phyloP scores from a whole-genome alignment of 2,329 filamentous ascomycete species.

The Fonsecaea erecta region DNA sequence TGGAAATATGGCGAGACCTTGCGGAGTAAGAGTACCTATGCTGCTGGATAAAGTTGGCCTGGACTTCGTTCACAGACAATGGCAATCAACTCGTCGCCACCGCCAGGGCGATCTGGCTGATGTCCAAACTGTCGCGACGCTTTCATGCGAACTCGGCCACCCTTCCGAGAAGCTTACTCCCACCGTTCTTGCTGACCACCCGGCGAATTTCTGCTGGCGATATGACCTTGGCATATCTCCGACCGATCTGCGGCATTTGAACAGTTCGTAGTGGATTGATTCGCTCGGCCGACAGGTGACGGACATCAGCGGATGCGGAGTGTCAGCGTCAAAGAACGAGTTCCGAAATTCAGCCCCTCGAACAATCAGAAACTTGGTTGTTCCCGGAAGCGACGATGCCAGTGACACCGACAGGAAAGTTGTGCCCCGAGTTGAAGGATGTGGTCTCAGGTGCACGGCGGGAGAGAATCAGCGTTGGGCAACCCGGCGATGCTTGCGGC shows the following conservation, averaged over 20 bases:
- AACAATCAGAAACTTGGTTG: too few species aligned
- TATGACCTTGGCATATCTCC: neutral
- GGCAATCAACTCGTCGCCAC: neutral
- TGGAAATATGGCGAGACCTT: conserved; percentile 57
- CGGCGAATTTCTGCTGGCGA: neutral
- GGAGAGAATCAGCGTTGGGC: neutral
- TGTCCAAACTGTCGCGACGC: neutral
- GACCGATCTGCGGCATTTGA: neutral
- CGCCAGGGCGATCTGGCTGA: neutral
- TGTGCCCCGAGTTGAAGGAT: neutral
- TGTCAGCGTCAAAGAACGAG: neutral
- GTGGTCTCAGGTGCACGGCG: neutral
- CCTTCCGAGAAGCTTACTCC: neutral
- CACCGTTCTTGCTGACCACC: neutral
- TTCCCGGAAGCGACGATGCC: too few species aligned
- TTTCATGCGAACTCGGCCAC: neutral
- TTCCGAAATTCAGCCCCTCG: neutral
- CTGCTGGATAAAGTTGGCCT: conserved; percentile 44
- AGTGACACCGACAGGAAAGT: too few species aligned
- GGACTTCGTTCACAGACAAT: neutral
- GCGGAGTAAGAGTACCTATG: conserved; percentile 55
- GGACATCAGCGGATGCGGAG: neutral
- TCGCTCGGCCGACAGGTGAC: neutral
- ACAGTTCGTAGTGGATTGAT: neutral
- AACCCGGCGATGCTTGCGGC: neutral